Evolutionary conservation across 352 stramenopile genomes (phyloP).

Genomic region (Globisporangium barbulae): DNA sequence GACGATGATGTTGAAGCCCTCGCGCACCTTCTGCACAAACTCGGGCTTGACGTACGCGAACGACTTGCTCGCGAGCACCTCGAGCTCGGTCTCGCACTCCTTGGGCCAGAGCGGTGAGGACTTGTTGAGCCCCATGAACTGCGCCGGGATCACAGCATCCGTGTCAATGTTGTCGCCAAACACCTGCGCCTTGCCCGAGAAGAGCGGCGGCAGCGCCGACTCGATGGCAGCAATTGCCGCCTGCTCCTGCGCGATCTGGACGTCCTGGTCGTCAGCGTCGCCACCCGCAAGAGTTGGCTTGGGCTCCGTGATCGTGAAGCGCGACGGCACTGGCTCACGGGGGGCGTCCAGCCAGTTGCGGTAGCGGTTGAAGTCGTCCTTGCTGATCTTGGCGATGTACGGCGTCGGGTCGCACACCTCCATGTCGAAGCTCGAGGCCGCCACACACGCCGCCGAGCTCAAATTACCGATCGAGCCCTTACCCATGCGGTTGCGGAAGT

Average conservation of each 20-base stretch:
- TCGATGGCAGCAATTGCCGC: conserved; percentile 52
- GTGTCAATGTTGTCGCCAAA: conserved; percentile 85
- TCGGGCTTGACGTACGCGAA: conserved; percentile 83
- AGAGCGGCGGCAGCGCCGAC: conserved; percentile 46
- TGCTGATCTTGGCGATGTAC: conserved; percentile 60
- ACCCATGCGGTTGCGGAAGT: conserved; percentile 86
- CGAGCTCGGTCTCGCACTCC: conserved; percentile 75
- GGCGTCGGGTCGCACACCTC: conserved; percentile 63
- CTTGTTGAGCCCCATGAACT: conserved; percentile 84
- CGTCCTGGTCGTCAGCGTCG: conserved; percentile 19
- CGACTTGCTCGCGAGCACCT: conserved; percentile 75
- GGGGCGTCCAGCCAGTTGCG: conserved; percentile 61
- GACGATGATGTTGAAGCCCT: conserved; percentile 81
- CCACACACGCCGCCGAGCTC: conserved; percentile 60
- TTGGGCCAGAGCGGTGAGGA: conserved; percentile 72
- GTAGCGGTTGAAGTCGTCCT: conserved; percentile 76
- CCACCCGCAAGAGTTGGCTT: conserved; percentile 34
- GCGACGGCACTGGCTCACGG: conserved; percentile 24
- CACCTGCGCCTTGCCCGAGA: conserved; percentile 63
- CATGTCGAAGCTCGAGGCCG: conserved; percentile 79
- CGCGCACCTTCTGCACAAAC: conserved; percentile 64
- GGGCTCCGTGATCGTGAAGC: conserved; percentile 45
- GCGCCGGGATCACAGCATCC: conserved; percentile 74
- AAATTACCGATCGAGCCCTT: conserved; percentile 79
- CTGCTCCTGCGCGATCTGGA: conserved; percentile 53